These are phyloP conservation scores for Entamoeba moshkovskii DNA, from an alignment of 208 protist species.

Conservation along the genomic window DNA sequence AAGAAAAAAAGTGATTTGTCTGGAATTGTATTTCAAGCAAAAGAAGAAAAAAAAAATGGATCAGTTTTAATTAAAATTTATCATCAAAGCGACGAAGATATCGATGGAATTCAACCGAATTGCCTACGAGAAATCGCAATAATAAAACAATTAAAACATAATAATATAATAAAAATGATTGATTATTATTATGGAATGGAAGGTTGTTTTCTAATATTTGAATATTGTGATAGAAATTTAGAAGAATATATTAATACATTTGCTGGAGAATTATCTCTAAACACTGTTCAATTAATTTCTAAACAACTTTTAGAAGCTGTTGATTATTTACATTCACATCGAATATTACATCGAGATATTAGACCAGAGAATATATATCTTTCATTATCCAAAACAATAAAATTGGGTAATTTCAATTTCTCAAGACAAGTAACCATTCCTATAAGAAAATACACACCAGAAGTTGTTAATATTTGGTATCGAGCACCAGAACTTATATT, in stretches of 20 bases:
- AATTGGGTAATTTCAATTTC: conserved; percentile 25
- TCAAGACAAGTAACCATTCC: not conserved
- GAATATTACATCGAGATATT: conserved; percentile 72
- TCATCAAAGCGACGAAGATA: conserved; percentile 57
- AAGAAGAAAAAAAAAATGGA: not conserved
- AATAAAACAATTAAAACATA: conserved; percentile 80
- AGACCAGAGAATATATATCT: conserved; percentile 76
- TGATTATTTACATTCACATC: conserved; percentile 68
- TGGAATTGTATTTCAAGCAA: not conserved
- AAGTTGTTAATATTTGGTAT: conserved; percentile 87
- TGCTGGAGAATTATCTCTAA: not conserved
- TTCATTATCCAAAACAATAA: conserved; percentile 8
- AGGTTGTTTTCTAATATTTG: conserved; percentile 56
- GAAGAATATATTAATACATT: conserved; percentile 47
- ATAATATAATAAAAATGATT: conserved; percentile 62
- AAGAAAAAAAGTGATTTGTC: not conserved
- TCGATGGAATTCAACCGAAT: conserved; percentile 86
- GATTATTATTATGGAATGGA: conserved; percentile 74
- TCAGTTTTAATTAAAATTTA: not conserved
- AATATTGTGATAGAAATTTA: conserved; percentile 59
- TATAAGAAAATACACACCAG: not conserved
- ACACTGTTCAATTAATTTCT: conserved; percentile 28
- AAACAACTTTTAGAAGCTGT: conserved; percentile 69
- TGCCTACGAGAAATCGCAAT: conserved; percentile 89
- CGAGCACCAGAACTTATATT: conserved; percentile 95